Evolutionary conservation across 495 filamentous ascomycete species (phyloP).

Genomic region (Aspergillus funiculosus): DNA sequence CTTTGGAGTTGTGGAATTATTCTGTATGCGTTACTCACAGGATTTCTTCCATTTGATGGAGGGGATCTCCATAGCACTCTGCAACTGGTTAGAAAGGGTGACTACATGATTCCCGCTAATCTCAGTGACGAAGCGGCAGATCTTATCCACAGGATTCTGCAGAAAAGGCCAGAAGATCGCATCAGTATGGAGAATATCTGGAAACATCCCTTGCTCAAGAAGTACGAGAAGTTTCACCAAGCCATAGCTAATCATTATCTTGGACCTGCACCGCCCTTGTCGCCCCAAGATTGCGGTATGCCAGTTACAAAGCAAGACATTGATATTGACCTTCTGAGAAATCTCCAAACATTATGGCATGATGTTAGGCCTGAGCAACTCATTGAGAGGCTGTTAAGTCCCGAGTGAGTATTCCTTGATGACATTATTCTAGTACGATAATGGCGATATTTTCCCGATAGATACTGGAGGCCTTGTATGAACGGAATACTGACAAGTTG

Average conservation of each 20-base stretch:
- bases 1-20: slow-evolving; percentile 96
- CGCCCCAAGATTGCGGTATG: slow-evolving; percentile 48
- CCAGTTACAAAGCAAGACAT: slow-evolving; percentile 54
- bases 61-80: slow-evolving; percentile 53
- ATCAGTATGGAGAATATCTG: slow-evolving; percentile 76
- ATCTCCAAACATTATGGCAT: slow-evolving; percentile 86
- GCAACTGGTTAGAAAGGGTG: slow-evolving; percentile 59
- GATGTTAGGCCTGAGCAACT: slow-evolving; percentile 65
- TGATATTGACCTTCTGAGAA: slow-evolving; percentile 71
- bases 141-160: slow-evolving; percentile 69
- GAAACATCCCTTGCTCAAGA: slow-evolving; percentile 73
- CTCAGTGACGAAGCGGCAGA: slow-evolving; percentile 70
- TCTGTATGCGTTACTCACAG: slow-evolving; percentile 74
- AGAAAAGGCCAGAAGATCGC: slow-evolving; percentile 64
- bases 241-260: slow-evolving; percentile 45
- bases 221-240: slow-evolving; percentile 64
- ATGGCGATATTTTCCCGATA: no score
- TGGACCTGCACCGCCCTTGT: slow-evolving; percentile 49
- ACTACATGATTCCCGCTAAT: slow-evolving; percentile 63
- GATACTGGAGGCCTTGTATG: no score
- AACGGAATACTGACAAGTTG: slow-evolving; percentile 8
- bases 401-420: slow-evolving; percentile 53
- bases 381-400: slow-evolving; percentile 55
- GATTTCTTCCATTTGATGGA: slow-evolving; percentile 77
- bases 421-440: neutral